Conservation (phyloP, 2,329 filamentous ascomycete species). For the Trichoderma hamatum region DNA sequence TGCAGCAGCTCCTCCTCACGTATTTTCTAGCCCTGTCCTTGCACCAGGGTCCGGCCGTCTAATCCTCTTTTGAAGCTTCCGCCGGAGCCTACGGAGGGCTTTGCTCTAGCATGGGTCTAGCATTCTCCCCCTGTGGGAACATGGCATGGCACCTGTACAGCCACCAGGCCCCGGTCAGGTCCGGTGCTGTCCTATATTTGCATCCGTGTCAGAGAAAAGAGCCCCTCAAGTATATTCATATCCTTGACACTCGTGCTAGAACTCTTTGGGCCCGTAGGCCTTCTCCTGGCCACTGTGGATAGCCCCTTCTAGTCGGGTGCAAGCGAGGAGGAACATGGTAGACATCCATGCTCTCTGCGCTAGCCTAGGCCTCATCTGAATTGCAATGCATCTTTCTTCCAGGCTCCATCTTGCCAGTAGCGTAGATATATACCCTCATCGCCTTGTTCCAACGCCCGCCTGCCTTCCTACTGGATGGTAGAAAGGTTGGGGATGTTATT, state of each 20-base stretch:
- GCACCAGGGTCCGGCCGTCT: slow-evolving; percentile 2
- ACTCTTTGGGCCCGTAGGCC: slow-evolving; percentile 21
- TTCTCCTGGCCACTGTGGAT: slow-evolving; percentile 22
- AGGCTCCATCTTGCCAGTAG: slow-evolving; percentile 19
- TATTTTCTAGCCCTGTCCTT: background rate
- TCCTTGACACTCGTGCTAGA: slow-evolving; percentile 28
- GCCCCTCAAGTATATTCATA: slow-evolving; percentile 28
- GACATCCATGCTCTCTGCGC: slow-evolving; percentile 14
- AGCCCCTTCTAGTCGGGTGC: slow-evolving; percentile 21
- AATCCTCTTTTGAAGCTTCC: slow-evolving; percentile 23
- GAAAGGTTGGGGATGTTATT: slow-evolving; percentile 6
- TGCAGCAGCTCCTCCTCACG: slow-evolving; percentile 6
- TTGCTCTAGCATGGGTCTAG: slow-evolving; percentile 13
- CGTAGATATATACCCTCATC: slow-evolving; percentile 26
- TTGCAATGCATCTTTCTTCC: slow-evolving; percentile 12
- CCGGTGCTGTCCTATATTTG: slow-evolving; percentile 7
- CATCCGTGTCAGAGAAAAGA: slow-evolving; percentile 31
- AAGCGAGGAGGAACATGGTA: slow-evolving; percentile 23
- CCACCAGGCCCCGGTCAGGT: slow-evolving; percentile 1
- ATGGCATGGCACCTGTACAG: slow-evolving; percentile 12
- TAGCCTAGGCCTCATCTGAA: slow-evolving; percentile 22
- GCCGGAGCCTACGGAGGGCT: slow-evolving; percentile 16
- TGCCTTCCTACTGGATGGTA: slow-evolving; percentile 6
- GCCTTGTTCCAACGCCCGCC: slow-evolving; percentile 13
- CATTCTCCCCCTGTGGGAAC: background rate